Base-by-base conservation (phyloP, 2,329 filamentous ascomycete species). In the Nothophoma quercina region DNA sequence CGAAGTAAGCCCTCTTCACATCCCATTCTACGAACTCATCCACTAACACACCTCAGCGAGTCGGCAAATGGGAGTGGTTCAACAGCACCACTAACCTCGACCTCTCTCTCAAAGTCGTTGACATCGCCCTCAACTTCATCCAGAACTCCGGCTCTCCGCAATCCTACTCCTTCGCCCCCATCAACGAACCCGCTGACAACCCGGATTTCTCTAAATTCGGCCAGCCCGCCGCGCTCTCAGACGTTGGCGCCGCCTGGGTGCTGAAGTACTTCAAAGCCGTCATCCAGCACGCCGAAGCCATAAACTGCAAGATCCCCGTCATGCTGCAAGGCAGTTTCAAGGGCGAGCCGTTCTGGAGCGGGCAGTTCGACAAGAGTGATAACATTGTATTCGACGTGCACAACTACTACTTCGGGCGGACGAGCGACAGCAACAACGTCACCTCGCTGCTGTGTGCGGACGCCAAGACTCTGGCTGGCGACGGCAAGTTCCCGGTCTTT, bases 151-250 rank as follows among this genome's bases (percentile, higher is more conserved):
- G 64, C 10, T 60, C 49, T 15, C 60, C 63, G 5, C 59, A 72
- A 42, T 64, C 62, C 8, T 75, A 68, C 58, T 74, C 71, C 13
- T 54, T 77, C 32, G 65, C 62, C 3, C 71, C 73, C 5, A 69
- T 77, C 58, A 77, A 77, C 58, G 73, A 77, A 43, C 59, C 72
- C 0, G 64, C 57, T 23, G 74, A 76, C 60, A 73, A 55, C 26
- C 41, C 34, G 9, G 53, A 72, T 51, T 56, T 75, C 26, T 50
- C 59, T 7, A 63, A 51, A n/a, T 75, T 76, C 38, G 72, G 63
- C 19, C 68, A 66, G 2, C 56, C 68, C 3, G 65, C 64, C 10
- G 68, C 65, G 7, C 61, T 76, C 3, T 62, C 69, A 1, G 58
- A 62, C 8, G 58, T 55, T 15, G 71, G 65, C 22, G 60, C 64